Evolutionary conservation across 441 rosid species (phyloP).

Genomic region (Isatis lusitanica): DNA sequence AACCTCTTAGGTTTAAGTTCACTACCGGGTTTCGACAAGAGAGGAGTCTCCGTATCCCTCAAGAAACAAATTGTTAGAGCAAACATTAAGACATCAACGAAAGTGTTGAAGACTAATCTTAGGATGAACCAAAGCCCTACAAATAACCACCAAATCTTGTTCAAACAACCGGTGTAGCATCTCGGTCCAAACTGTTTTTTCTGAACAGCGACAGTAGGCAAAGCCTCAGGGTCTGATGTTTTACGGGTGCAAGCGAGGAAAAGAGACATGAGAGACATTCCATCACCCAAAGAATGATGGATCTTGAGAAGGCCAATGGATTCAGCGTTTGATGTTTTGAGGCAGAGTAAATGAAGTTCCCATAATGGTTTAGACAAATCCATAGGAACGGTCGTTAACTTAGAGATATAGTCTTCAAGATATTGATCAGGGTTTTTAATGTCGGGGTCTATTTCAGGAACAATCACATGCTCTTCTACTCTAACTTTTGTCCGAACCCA

Average conservation of each 20-base stretch:
- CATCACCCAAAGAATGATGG: slow-evolving; percentile 56
- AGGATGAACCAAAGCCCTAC: slow-evolving; percentile 34
- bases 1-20: slow-evolving; percentile 36
- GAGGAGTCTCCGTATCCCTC: slow-evolving; percentile 49
- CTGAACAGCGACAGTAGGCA: slow-evolving; percentile 39
- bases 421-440: slow-evolving; percentile 38
- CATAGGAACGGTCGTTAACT: slow-evolving; percentile 37
- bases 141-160: slow-evolving; percentile 37
- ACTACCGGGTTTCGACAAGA: slow-evolving; percentile 39
- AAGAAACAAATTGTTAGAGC: slow-evolving; percentile 40
- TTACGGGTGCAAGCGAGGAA: slow-evolving; percentile 49
- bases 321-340: slow-evolving; percentile 44
- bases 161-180: neutral
- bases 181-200: slow-evolving; percentile 26
- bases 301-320: slow-evolving; percentile 38
- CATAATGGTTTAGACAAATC: slow-evolving; percentile 52
- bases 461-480: slow-evolving; percentile 47
- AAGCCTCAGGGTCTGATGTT: slow-evolving; percentile 40
- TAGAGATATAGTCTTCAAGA: slow-evolving; percentile 47
- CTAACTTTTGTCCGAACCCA: slow-evolving; percentile 47
- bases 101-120: slow-evolving; percentile 40
- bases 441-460: slow-evolving; percentile 38
- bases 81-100: slow-evolving; percentile 39
- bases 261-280: slow-evolving; percentile 55
- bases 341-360: slow-evolving; percentile 45